Base-by-base conservation (phyloP, 2,329 filamentous ascomycete genomes). In the Pseudofabraea citricarpa region DNA sequence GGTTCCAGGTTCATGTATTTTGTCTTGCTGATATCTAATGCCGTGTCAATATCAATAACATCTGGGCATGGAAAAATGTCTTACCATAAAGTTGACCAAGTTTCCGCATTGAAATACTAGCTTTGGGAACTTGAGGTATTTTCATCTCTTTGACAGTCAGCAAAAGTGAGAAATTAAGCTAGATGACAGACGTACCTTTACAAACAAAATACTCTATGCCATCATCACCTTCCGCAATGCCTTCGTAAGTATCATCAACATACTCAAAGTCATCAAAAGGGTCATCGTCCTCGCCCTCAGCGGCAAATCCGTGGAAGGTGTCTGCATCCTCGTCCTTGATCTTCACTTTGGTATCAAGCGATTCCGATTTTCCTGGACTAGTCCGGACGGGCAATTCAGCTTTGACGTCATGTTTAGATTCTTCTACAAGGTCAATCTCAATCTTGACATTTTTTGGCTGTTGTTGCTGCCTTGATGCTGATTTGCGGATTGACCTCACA, bases 1-100 rank as follows among this genome's bases (percentile, higher is more conserved):
- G 70, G 69, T 42, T 71, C 58, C 5, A 72, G 54, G 35, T 71
- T 59, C 31, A 73, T 57, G 37, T 51, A 60, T 6, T 54, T 53
- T n/a, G 48, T 56, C 15, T 56, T 48, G 44, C 59, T 62, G 46
- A 60, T 51, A 23, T 50, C 51, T 55, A n/a, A n/a, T n/a, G n/a
- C n/a, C n/a, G n/a, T n/a, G n/a, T n/a, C n/a, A n/a, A n/a, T n/a
- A n/a, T n/a, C n/a, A n/a, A n/a, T n/a, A n/a, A n/a, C n/a, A n/a
- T n/a, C n/a, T n/a, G n/a, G n/a, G n/a, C n/a, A n/a, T n/a, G n/a
- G n/a, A n/a, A n/a, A n/a, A n/a, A n/a, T n/a, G 26, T 42, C 45
- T 38, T 51, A 59, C 55, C 42, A 23, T 47, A 51, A 7, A 59
- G 44, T 39, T 54, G 49, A 23, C 39, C 31, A 13, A 59, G 36